A percentile compares a stretch with the other conserved stretches of the same genome.
phyloP scores from a whole-genome alignment of 2,329 filamentous ascomycete species.

The Stachybotrys chlorohalonatus region DNA sequence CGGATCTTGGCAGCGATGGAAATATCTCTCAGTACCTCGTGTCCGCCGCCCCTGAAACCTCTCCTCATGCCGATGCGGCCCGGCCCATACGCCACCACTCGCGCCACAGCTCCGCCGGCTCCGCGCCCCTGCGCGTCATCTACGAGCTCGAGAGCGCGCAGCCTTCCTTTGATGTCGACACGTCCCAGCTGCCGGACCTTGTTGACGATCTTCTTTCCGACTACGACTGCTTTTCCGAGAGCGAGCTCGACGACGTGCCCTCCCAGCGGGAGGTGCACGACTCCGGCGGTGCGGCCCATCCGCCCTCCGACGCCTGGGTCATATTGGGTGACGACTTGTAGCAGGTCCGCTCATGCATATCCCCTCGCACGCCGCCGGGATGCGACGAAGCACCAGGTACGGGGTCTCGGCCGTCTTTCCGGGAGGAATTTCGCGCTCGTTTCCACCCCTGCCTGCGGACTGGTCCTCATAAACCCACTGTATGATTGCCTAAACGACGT shows the following conservation, averaged over 20 bases:
- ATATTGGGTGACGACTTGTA: slow-evolving; percentile 37
- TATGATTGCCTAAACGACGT: slow-evolving; percentile 8
- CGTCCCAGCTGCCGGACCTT: slow-evolving; percentile 25
- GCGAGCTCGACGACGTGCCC: slow-evolving; percentile 21
- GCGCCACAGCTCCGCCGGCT: slow-evolving; percentile 8
- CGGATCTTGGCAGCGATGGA: slow-evolving; percentile 30
- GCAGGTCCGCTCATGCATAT: slow-evolving; percentile 27
- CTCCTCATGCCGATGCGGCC: slow-evolving; percentile 8
- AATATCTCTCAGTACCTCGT: slow-evolving; percentile 27
- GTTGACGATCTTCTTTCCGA: slow-evolving; percentile 23
- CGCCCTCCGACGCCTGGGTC: slow-evolving; percentile 28
- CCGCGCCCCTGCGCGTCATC: slow-evolving; percentile 26
- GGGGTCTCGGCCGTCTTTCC: not conserved
- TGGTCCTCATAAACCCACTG: slow-evolving; percentile 23
- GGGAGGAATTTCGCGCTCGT: too few relatives aligned
- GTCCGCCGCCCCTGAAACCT: slow-evolving; percentile 7
- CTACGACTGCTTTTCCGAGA: slow-evolving; percentile 27
- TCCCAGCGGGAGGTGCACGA: slow-evolving; percentile 21
- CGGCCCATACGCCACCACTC: slow-evolving; percentile 1
- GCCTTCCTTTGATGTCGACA: slow-evolving; percentile 23
- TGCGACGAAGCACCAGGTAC: slow-evolving; percentile 3
- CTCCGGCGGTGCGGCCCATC: slow-evolving; percentile 10
- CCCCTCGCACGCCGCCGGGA: slow-evolving; percentile 16
- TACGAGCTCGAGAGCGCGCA: slow-evolving; percentile 27
- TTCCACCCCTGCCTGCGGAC: slow-evolving; percentile 20